Percentiles rank a stretch among this genome's conserved stretches.
Evolutionary conservation across 2,329 filamentous ascomycete genomes (phyloP).

Genomic region (Davidsoniella eucalypti): DNA sequence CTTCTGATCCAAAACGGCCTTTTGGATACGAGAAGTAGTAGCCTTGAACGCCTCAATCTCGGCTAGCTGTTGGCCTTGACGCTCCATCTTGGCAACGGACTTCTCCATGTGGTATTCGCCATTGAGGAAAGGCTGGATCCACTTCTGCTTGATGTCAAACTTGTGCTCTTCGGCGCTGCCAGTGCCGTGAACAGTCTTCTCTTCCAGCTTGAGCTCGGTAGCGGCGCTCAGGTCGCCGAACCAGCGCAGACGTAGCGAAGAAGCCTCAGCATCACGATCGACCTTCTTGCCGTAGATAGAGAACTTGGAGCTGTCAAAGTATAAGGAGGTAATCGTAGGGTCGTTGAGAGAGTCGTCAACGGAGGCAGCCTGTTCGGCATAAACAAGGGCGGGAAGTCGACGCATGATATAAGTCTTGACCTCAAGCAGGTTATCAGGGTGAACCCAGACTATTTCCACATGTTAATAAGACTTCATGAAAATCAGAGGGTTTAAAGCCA

Average conservation of each 20-base stretch:
- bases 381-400: constrained; percentile 77
- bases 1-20: constrained; percentile 59
- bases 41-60: constrained; percentile 53
- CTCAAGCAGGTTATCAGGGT: constrained; percentile 86
- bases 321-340: constrained; percentile 84
- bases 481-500: neutral
- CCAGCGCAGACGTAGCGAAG: constrained; percentile 79
- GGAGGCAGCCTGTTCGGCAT: constrained; percentile 75
- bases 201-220: constrained; percentile 72
- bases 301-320: constrained; percentile 83
- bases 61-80: constrained; percentile 49
- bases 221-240: constrained; percentile 67
- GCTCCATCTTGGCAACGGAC: constrained; percentile 70
- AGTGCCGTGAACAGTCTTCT: constrained; percentile 68
- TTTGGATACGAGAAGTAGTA: constrained; percentile 61
- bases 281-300: constrained; percentile 77
- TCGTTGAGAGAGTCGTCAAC: constrained; percentile 67
- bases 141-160: constrained; percentile 85
- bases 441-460: constrained; percentile 60
- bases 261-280: constrained; percentile 54
- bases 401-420: constrained; percentile 92
- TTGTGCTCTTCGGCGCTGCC: constrained; percentile 63
- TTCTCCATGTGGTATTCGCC: constrained; percentile 89
- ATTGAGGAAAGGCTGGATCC: constrained; percentile 71
- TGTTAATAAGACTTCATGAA: constrained; percentile 18